Conservation (phyloP, 2,329 filamentous ascomycete species). For the Trichophyton schoenleinii region DNA sequence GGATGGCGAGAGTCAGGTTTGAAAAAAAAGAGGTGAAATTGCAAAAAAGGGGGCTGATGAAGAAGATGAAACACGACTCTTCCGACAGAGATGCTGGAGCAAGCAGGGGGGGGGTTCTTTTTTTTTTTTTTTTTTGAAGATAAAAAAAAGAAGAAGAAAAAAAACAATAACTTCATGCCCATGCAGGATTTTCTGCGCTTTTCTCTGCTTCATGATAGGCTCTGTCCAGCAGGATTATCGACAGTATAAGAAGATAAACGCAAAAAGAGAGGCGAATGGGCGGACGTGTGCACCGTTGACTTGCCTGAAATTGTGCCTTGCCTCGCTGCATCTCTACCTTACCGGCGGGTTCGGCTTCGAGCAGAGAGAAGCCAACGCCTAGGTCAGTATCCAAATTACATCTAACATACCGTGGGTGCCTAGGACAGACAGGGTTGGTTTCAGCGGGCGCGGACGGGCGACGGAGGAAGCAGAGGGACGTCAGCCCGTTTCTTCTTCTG, state of each 20-base stretch:
- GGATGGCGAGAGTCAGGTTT: too few relatives aligned
- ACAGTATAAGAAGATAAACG: not conserved
- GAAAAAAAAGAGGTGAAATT: not conserved
- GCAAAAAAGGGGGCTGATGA: not conserved
- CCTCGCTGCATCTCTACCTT: constrained; percentile 2
- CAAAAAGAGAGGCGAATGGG: not conserved
- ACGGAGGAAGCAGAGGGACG: not conserved
- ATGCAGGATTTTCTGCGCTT: not conserved
- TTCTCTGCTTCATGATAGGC: not conserved
- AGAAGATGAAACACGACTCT: constrained; percentile 4
- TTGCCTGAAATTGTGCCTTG: not conserved
- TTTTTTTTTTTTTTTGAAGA: too few relatives aligned
- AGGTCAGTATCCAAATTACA: not conserved
- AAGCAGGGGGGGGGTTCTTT: not conserved
- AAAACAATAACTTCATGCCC: not conserved
- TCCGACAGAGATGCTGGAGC: not conserved
- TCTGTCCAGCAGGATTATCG: not conserved
- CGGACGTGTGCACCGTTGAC: not conserved
- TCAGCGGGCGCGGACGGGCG: not conserved
- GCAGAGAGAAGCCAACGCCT: not conserved
- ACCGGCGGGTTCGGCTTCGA: not conserved
- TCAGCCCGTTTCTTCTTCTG: too few relatives aligned
- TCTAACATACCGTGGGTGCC: not conserved
- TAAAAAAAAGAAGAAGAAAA: not conserved
- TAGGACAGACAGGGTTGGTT: not conserved